Conservation (phyloP, 495 filamentous ascomycete genomes). For the Diplogelasinospora grovesii region DNA sequence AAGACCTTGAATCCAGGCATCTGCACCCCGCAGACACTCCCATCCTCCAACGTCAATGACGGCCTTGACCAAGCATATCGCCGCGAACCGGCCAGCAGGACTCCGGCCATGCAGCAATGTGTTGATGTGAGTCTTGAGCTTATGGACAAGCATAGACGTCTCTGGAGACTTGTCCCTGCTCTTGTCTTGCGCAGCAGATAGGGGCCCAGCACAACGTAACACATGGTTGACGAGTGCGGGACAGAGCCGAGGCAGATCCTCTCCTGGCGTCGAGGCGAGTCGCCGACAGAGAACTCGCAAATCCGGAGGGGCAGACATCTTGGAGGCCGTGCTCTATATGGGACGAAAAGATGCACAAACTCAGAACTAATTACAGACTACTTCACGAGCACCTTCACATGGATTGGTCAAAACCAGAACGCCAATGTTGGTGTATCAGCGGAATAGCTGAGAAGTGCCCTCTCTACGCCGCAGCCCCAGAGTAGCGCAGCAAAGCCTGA, state of each 20-base stretch:
- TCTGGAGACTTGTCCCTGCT: conserved; percentile 53
- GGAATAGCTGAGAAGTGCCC: no score
- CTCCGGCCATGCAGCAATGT: conserved; percentile 67
- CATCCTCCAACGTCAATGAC: conserved; percentile 72
- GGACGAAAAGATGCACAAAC: no score
- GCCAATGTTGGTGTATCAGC: no score
- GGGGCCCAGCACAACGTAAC: conserved; percentile 50
- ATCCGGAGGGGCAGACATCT: conserved; percentile 33
- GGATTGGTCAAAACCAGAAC: no score
- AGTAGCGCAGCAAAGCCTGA: no score
- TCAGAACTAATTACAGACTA: no score
- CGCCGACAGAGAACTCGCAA: conserved; percentile 62
- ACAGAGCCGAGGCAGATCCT: conserved; percentile 57
- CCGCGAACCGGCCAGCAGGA: conserved; percentile 66
- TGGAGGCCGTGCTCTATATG: no score
- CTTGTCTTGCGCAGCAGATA: conserved; percentile 48
- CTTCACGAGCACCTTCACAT: no score
- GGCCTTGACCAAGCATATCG: conserved; percentile 71
- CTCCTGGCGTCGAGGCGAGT: conserved; percentile 54
- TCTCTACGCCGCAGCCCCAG: no score
- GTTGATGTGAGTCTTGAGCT: conserved; percentile 68
- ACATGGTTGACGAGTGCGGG: conserved; percentile 56
- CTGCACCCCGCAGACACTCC: conserved; percentile 63
- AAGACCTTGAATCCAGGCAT: conserved; percentile 65
- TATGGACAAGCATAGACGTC: conserved; percentile 59